Conservation (phyloP, 2,329 filamentous ascomycete genomes). For the Arachnopeziza araneosa region DNA sequence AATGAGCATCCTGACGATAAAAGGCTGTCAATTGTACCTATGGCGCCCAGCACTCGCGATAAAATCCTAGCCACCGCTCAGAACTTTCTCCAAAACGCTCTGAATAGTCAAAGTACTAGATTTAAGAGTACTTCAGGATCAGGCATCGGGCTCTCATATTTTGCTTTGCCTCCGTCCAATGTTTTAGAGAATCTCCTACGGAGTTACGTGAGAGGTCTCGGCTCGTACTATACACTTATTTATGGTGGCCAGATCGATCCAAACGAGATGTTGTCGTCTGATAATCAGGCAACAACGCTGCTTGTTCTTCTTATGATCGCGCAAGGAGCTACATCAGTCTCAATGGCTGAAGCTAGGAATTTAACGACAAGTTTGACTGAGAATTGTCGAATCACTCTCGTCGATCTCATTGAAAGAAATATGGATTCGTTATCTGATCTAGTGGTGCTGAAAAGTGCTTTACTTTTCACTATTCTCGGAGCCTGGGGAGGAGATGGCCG, state of each 20-base stretch:
- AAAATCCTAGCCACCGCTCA: constrained; percentile 68
- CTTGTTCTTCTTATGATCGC: constrained; percentile 68
- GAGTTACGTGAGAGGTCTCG: constrained; percentile 60
- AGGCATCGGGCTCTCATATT: neutral
- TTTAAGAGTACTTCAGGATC: neutral
- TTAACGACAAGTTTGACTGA: constrained; percentile 63
- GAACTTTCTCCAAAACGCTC: constrained; percentile 62
- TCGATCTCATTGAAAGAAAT: constrained; percentile 67
- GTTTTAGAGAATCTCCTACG: constrained; percentile 63
- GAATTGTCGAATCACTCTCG: constrained; percentile 66
- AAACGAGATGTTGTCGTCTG: constrained; percentile 57
- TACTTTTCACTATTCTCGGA: constrained; percentile 62
- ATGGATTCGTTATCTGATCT: constrained; percentile 62
- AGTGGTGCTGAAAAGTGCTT: constrained; percentile 56
- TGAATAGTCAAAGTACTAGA: neutral
- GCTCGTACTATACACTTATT: constrained; percentile 60
- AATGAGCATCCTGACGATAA: neutral
- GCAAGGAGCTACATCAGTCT: constrained; percentile 61
- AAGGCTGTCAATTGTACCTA: constrained; percentile 37
- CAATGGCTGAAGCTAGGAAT: constrained; percentile 58
- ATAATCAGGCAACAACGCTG: constrained; percentile 60
- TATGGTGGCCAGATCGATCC: constrained; percentile 55
- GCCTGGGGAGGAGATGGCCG: constrained; percentile 73
- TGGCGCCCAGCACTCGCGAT: constrained; percentile 51
- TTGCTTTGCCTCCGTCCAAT: constrained; percentile 59